A percentile compares a stretch with the other conserved stretches of the same genome.
Evolutionary conservation across 2,329 filamentous ascomycete genomes (phyloP).

Genomic region (Aotearoamyces nothofagi): DNA sequence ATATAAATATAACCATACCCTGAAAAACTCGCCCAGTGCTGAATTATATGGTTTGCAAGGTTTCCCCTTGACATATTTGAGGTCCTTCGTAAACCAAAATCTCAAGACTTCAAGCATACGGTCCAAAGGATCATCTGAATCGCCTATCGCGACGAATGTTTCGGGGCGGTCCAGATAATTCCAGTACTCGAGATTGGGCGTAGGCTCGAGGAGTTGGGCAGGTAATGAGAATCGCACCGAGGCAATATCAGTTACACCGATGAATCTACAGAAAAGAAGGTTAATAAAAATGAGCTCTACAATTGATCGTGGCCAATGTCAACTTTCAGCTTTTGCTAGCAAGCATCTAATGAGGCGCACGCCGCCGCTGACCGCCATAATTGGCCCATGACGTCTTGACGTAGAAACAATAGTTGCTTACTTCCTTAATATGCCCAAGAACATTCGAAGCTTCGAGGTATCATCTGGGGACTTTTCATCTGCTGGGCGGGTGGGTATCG

Average conservation of each 20-base stretch:
- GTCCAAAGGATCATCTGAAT: constrained; percentile 79
- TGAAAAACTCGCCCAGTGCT: constrained; percentile 91
- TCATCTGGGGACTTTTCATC: constrained; percentile 57
- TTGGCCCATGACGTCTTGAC: not conserved
- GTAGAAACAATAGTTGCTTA: constrained; percentile 28
- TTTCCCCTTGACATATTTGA: constrained; percentile 98
- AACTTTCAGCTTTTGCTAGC: too few species aligned
- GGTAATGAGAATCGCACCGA: constrained; percentile 92
- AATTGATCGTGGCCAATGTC: too few species aligned
- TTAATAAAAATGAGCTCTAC: not conserved
- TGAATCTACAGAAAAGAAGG: constrained; percentile 46
- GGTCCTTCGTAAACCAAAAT: constrained; percentile 98
- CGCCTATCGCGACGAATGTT: constrained; percentile 70
- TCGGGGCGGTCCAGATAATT: constrained; percentile 93
- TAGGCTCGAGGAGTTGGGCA: constrained; percentile 88
- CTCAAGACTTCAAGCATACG: constrained; percentile 89
- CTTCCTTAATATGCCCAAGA: constrained; percentile 78
- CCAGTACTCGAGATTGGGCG: constrained; percentile 97
- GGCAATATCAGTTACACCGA: constrained; percentile 90
- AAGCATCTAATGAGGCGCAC: not conserved
- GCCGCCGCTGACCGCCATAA: not conserved
- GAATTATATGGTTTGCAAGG: constrained; percentile 99
- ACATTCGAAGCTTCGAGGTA: constrained; percentile 76
- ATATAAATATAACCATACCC: constrained; percentile 35
- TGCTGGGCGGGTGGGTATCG: too few species aligned